phyloP scores from a whole-genome alignment of 1,284 basidiomycete genomes.

The Paramarasmius palmivorus region DNA sequence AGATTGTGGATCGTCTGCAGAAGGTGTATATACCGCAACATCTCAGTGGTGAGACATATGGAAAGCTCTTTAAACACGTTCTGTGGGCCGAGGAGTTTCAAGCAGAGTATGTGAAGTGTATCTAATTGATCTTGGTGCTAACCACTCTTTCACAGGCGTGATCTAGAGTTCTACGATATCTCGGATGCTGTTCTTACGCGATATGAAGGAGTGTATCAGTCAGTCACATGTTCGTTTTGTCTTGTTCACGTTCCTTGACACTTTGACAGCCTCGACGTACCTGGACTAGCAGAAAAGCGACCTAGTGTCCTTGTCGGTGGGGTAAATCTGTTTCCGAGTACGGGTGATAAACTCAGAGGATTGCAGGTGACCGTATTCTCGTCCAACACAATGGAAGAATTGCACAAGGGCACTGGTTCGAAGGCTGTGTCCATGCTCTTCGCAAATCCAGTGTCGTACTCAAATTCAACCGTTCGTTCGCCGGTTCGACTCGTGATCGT shows the following conservation, averaged over 20 bases:
- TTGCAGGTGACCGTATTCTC: constrained; percentile 21
- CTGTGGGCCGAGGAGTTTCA: constrained; percentile 61
- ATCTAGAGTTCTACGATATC: constrained; percentile 60
- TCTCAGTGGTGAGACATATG: constrained; percentile 43
- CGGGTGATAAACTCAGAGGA: constrained; percentile 30
- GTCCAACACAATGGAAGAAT: constrained; percentile 27
- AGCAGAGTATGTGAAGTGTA: constrained; percentile 46
- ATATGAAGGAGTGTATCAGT: constrained; percentile 42
- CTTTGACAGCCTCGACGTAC: constrained; percentile 42
- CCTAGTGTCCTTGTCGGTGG: constrained; percentile 47
- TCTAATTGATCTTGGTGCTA: background rate
- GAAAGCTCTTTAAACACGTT: constrained; percentile 47
- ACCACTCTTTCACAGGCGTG: constrained; percentile 36
- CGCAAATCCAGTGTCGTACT: constrained; percentile 52
- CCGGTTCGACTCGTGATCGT: constrained; percentile 19
- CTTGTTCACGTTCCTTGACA: background rate
- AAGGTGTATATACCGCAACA: constrained; percentile 37
- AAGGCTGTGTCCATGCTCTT: constrained; percentile 59
- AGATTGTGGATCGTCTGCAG: constrained; percentile 26
- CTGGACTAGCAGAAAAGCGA: constrained; percentile 49
- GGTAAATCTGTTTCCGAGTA: constrained; percentile 44
- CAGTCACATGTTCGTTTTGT: constrained; percentile 21
- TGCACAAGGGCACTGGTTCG: constrained; percentile 46
- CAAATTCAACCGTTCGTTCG: constrained; percentile 50
- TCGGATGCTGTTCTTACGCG: constrained; percentile 25